Evolutionary conservation across 768 basidiomycete species (phyloP).

Genomic region (Kockovaella imperatae): DNA sequence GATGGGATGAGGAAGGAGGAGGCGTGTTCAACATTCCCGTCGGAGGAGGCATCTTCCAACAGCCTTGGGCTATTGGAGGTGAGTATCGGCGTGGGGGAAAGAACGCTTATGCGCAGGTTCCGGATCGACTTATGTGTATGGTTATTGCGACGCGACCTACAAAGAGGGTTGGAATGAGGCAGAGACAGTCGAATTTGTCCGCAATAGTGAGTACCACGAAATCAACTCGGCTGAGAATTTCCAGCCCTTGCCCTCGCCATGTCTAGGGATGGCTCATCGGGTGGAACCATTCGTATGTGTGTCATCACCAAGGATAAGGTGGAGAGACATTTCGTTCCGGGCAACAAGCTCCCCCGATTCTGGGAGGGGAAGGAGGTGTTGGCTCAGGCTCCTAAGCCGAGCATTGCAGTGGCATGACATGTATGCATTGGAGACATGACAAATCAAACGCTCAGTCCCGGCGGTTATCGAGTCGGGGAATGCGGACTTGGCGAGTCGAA

Average conservation of each 20-base stretch:
- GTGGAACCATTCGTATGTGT: constrained; percentile 94
- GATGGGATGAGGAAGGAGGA: constrained; percentile 90
- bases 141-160: constrained; percentile 98
- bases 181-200: constrained; percentile 87
- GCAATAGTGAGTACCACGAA: constrained; percentile 66
- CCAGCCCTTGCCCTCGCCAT: constrained; percentile 88
- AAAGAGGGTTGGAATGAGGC: constrained; percentile 83
- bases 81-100: constrained; percentile 25
- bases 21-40: constrained; percentile 95
- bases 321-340: constrained; percentile 85
- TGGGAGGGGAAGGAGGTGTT: constrained; percentile 41
- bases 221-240: background rate
- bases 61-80: constrained; percentile 99
- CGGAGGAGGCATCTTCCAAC: constrained; percentile 91
- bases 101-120: constrained; percentile 54
- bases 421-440: too few relatives aligned
- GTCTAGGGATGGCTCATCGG: constrained; percentile 95
- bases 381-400: constrained; percentile 14
- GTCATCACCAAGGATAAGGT: constrained; percentile 90
- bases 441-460: too few relatives aligned
- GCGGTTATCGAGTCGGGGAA: too few relatives aligned
- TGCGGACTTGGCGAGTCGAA: too few relatives aligned
- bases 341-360: constrained; percentile 64
- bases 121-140: constrained; percentile 96
- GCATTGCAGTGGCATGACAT: constrained; percentile 9